Evolutionary conservation across 352 stramenopile genomes (phyloP), one percentile per base, ranked within the genome.

Genomic region (Phytopythium chamaehyphon): DNA sequence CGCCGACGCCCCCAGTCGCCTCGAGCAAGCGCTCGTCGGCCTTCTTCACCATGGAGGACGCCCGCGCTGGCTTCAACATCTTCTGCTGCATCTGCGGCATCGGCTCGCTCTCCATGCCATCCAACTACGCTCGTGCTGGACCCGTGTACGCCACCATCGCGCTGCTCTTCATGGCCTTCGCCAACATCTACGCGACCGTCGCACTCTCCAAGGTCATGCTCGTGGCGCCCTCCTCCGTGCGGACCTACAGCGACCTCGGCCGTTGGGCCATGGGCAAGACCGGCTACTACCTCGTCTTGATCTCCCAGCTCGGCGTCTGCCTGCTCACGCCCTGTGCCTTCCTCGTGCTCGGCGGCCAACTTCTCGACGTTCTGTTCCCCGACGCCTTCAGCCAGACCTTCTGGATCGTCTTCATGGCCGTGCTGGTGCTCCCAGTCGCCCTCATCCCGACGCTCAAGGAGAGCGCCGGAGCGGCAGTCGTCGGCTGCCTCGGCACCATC

Each of bases 81-180:
- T 76, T 82, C 47, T 85, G 73, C 51, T 71, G 62, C 24, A 59
- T 85, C 40, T 85, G 54, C 47, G 73, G 73, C 40, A 73, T 86
- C 36, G 74, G 74, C 6, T 73, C 74, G 15, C 61, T 86, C 31
- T 64, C 67, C 33, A 84, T 87, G 66, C 73, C 76, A 0, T 61
- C 56, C 33, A 86, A 83, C 46, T 86, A 65, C 37, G 54, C 73
- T 22, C 73, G 73, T 12, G 71, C 73, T 2, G 73, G 73, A 0
- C 65, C 68, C 0, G 19, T 55, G 1, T 40, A 66, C 35, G 73
- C 73, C 0, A 35, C 59, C 22, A 47, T 69, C 42, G 73, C 73
- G 15, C 54, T 80, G 46, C 50, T 71, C 40, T 79, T 84, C 60
- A 84, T 84, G 73, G 63, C 60, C 12, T 64, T 68, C 45, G 61